Base-by-base conservation (phyloP, 768 basidiomycete genomes). In the Ramaria sp. region DNA sequence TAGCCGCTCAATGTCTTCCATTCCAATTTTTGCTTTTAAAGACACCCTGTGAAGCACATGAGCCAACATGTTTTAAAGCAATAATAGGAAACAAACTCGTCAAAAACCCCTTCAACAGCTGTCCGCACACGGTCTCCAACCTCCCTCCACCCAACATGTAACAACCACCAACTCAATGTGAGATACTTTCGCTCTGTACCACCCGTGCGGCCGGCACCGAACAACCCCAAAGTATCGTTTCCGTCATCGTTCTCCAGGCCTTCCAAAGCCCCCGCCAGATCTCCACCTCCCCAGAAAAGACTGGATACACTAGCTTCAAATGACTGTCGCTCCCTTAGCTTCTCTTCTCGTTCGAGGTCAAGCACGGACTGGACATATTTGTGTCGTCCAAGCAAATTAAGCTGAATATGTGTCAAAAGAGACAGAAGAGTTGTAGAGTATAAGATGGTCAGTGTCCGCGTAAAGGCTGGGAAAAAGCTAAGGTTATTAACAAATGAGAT, bases 81-180 rank as follows among this genome's bases (percentile, higher is more conserved):
- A 22, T 0, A 18, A 30, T 55, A 13, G 12, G 20, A 10, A 3
- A 66, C 87, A 59, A 57, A 94, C 93, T 80, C 79, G 51, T 88
- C 83, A 55, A 96, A 88, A 0, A 88, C 88, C 56, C 84, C 83
- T 61, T 89, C 83, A 0, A 93, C 89, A 0, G 78, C 85, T 32
- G 76, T 69, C 60, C 82, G 69, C 0, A 93, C 86, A 37, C 88
- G 71, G 59, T 81, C 80, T 0, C 78, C 81, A 0, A 97, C 76
- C 56, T 85, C 83, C 60, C 84, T 87, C 92, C 93, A 95, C 0
- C 94, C 92, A 3, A 91, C 85, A 63, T 96, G 83, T 53, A 95
- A 62, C 9, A 95, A 72, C 91, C 92, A 95, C 91, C 92, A 97
- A 37, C 83, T 88, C 61, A 94, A 77, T 0, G 87, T 90, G 48